Base-by-base conservation (phyloP, 2,329 filamentous ascomycete species). In the Clathrospora elynae region DNA sequence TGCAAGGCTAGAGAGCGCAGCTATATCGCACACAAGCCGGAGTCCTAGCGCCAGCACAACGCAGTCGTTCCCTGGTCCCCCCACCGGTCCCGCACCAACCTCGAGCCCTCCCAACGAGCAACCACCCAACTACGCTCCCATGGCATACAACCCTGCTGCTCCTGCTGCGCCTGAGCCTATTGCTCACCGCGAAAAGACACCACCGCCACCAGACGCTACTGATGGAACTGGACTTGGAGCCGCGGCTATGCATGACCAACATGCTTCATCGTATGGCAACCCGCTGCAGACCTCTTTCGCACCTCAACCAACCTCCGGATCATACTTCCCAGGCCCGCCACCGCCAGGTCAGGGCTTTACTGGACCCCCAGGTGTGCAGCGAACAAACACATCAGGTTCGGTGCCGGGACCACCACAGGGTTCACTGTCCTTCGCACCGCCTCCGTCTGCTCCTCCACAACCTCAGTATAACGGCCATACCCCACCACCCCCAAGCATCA, bases 71-170 rank as follows among this genome's bases (percentile, higher is more conserved):
- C 62, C 66, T 11, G 67, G 67, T 0, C 68, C 70, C 17, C 68
- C 68, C n/a, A 62, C 64, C n/a, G 60, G 58, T 6, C 57, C 63
- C 3, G 46, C 51, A n/a, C 60, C 64, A 6, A 50, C 61, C 10
- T 50, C 63, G 10, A 64, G 61, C 33, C 59, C 66, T 41, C 54
- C 63, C 7, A 53, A 46, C 24, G 56, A 55, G 23, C 68, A 53
- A 13, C 68, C 74, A n/a, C 59, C 73, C 22, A 76, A 61, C 57
- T 85, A 84, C 55, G 75, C 71, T 6, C 85, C 85, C 0, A 83
- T 88, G 73, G 81, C 86, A 2, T 91, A 91, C 64, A 91, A 91
- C 62, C 88, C 88, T 3, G 87, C 88, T 1, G 87, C 87, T 1
- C 88, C 88, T 4, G 78, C 86, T 0, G 86, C 86, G 0, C 86